phyloP scores from a whole-genome alignment of 2,329 filamentous ascomycete genomes.

The Dactylellina sp. region DNA sequence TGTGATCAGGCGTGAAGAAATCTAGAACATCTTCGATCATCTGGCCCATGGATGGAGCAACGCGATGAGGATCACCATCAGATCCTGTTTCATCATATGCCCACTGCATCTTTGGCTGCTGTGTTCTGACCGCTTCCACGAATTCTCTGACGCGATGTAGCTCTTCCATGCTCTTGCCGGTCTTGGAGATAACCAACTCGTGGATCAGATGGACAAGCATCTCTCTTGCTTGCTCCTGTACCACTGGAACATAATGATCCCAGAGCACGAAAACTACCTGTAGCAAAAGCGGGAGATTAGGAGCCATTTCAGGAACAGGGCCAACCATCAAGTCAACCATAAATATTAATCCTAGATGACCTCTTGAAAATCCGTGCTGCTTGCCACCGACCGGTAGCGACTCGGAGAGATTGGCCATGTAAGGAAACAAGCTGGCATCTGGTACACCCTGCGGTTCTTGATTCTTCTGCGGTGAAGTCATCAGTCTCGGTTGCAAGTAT shows the following conservation, averaged over 20 bases:
- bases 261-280: slow-evolving; percentile 94
- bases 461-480: slow-evolving; percentile 90
- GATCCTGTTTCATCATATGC: slow-evolving; percentile 89
- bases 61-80: slow-evolving; percentile 79
- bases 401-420: slow-evolving; percentile 84
- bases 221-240: slow-evolving; percentile 95
- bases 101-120: slow-evolving; percentile 89
- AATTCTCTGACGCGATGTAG: slow-evolving; percentile 73
- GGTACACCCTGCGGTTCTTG: slow-evolving; percentile 76
- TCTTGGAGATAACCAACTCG: slow-evolving; percentile 82
- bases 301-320: slow-evolving; percentile 80
- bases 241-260: slow-evolving; percentile 95
- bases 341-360: slow-evolving; percentile 90
- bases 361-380: slow-evolving; percentile 88
- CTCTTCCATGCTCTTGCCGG: slow-evolving; percentile 76
- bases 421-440: slow-evolving; percentile 81
- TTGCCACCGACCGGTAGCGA: slow-evolving; percentile 89
- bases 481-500: slow-evolving; percentile 93
- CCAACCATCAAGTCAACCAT: slow-evolving; percentile 96
- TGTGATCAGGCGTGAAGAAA: slow-evolving; percentile 86
- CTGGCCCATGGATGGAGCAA: slow-evolving; percentile 87
- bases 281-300: slow-evolving; percentile 85
- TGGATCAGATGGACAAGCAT: slow-evolving; percentile 98
- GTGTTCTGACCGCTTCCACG: slow-evolving; percentile 87
- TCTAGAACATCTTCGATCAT: slow-evolving; percentile 84